Percentiles rank a stretch among this genome's conserved stretches.
Evolutionary conservation across 805 yeast genomes (phyloP).

Genomic region (Blastobotrys parvus): DNA sequence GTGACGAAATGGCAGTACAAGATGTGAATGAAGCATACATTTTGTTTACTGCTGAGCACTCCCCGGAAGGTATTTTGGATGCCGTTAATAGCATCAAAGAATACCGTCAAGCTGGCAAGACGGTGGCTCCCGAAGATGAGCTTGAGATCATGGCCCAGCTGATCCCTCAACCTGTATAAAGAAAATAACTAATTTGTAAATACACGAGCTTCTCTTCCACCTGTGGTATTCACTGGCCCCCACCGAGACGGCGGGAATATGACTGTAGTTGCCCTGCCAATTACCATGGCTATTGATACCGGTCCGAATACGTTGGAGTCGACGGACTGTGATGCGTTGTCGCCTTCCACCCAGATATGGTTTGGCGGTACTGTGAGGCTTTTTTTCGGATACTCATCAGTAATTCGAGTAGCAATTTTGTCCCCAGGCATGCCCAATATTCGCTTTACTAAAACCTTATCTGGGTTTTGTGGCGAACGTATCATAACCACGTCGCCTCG

Average conservation of each 20-base stretch:
- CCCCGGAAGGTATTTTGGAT: constrained; percentile 32
- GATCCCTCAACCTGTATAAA: constrained; percentile 13
- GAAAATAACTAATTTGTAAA: too few relatives aligned
- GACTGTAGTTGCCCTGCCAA: constrained; percentile 64
- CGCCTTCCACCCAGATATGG: constrained; percentile 95
- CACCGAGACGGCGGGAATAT: constrained; percentile 62
- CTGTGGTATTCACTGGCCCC: constrained; percentile 37
- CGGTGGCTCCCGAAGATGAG: constrained; percentile 19
- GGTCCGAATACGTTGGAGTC: constrained; percentile 91
- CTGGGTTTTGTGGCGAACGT: constrained; percentile 76
- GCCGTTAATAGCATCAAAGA: constrained; percentile 36
- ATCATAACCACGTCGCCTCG: constrained; percentile 70
- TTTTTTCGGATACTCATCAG: constrained; percentile 49
- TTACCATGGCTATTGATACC: constrained; percentile 65
- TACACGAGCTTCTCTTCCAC: constrained; percentile 46
- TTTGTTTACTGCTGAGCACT: constrained; percentile 39
- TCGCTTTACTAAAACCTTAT: constrained; percentile 67
- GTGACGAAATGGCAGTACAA: constrained; percentile 16
- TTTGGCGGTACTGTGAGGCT: constrained; percentile 59
- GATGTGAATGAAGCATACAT: constrained; percentile 41
- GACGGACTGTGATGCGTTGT: constrained; percentile 55
- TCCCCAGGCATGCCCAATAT: constrained; percentile 74
- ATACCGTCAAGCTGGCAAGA: constrained; percentile 35
- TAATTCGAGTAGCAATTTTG: constrained; percentile 42
- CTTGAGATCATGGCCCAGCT: constrained; percentile 22